Base-by-base conservation (phyloP, 305 asterid genomes). In the Solanum hybrid region DNA sequence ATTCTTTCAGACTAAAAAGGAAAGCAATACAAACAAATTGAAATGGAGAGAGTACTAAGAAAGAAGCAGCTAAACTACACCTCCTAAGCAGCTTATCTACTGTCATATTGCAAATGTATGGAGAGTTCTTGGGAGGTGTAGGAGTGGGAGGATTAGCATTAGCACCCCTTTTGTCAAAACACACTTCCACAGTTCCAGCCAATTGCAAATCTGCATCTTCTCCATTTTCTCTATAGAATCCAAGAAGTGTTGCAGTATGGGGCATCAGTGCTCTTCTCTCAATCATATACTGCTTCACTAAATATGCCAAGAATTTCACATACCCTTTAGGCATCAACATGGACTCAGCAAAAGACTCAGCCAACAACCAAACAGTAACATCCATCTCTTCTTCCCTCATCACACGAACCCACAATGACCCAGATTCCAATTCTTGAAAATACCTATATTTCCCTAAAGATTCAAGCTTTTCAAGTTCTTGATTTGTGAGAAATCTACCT, bases 71-170 rank as follows among this genome's bases (percentile, higher is more conserved):
- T 84, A 51, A 56, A 56, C 88, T 37, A 60, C 87, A 97, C 99
- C 99, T 95, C 84, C 99, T 88, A n/a, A 97, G 94, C 11, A 93
- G 92, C 94, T 92, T 94, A 90, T 92, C 94, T 9, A 97, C 99
- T 64, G 99, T 95, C 99, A 97, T 97, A 86, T 96, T 97, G 85
- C 96, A 95, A 17, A 97, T 95, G 90, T 97, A 97, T 3, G 99
- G 99, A 19, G 97, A 92, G 88, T 93, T 91, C 90, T 91, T 95
- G 29, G 99, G 99, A 69, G 98, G 94, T 81, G 90, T 90, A 37
- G 99, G 99, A 22, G 99, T 94, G 1, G 98, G 98, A 77, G 98
- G 95, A 92, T 91, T 94, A 42, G 92, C 93, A 93, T 96, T 97
- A 76, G 96, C 96, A 32, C 99, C 99, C 91, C 56, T 92, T 77